Evolutionary conservation across 1,284 basidiomycete species (phyloP).

Genomic region (Microbotryomycetes sp.): DNA sequence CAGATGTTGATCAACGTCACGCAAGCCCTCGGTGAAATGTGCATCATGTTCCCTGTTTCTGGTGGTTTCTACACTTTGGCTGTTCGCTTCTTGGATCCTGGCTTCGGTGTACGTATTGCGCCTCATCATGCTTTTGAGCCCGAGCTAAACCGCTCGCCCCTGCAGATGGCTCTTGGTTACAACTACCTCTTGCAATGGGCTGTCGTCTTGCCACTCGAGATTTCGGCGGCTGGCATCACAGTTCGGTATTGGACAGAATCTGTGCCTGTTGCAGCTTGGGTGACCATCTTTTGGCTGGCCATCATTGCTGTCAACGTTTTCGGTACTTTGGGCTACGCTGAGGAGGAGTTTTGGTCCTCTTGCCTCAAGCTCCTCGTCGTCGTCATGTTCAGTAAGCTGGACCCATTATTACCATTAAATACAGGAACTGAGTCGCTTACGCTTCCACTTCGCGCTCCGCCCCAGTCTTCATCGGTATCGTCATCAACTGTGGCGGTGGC

Average conservation of each 20-base stretch:
- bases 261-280: slow-evolving; percentile 40
- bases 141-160: neutral
- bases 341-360: slow-evolving; percentile 42
- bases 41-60: slow-evolving; percentile 46
- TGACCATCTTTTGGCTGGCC: slow-evolving; percentile 36
- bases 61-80: slow-evolving; percentile 47
- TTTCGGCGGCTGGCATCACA: slow-evolving; percentile 35
- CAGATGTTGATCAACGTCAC: slow-evolving; percentile 37
- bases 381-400: slow-evolving; percentile 39
- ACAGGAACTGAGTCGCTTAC: too few species aligned
- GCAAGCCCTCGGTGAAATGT: slow-evolving; percentile 43
- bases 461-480: slow-evolving; percentile 27
- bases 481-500: slow-evolving; percentile 39
- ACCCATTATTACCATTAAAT: too few species aligned
- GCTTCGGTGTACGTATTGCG: slow-evolving; percentile 6
- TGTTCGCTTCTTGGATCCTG: slow-evolving; percentile 36
- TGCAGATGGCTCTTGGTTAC: slow-evolving; percentile 44
- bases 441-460: neutral
- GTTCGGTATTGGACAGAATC: slow-evolving; percentile 37
- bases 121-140: neutral
- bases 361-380: slow-evolving; percentile 44
- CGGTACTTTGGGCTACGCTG: slow-evolving; percentile 34
- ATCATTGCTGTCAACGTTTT: slow-evolving; percentile 34
- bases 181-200: slow-evolving; percentile 46
- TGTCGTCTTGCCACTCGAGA: slow-evolving; percentile 44